These are phyloP conservation scores for Starmera caribaea DNA, from an alignment of 805 yeast species.

Conservation along the genomic window DNA sequence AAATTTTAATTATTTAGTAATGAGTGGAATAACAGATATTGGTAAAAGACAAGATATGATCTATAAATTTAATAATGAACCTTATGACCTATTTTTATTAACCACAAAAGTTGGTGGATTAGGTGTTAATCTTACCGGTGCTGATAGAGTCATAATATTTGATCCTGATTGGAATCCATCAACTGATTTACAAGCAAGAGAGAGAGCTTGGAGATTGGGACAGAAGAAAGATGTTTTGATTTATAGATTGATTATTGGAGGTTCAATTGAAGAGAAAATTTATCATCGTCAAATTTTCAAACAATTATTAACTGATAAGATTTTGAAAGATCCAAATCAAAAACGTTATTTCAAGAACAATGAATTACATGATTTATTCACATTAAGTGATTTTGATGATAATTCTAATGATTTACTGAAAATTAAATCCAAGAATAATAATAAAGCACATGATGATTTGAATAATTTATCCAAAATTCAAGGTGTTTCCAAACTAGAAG, in stretches of 20 bases:
- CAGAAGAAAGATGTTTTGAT: constrained; percentile 89
- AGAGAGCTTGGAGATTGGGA: constrained; percentile 95
- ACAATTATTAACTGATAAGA: constrained; percentile 87
- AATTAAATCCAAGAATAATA: constrained; percentile 33
- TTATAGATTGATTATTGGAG: constrained; percentile 86
- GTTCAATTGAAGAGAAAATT: constrained; percentile 93
- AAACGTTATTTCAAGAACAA: constrained; percentile 86
- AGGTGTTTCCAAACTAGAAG: constrained; percentile 69
- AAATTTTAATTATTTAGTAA: constrained; percentile 51
- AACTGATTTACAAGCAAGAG: constrained; percentile 94
- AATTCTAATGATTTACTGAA: constrained; percentile 52
- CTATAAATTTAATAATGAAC: constrained; percentile 64
- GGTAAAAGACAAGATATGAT: constrained; percentile 68
- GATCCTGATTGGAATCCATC: constrained; percentile 99
- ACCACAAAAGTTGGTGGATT: constrained; percentile 96
- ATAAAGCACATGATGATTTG: constrained; percentile 52
- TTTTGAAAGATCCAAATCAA: constrained; percentile 91
- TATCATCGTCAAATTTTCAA: constrained; percentile 96
- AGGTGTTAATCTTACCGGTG: constrained; percentile 91
- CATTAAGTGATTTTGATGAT: constrained; percentile 63
- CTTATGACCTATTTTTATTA: constrained; percentile 57
- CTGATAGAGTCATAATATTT: constrained; percentile 84
- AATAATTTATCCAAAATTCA: constrained; percentile 48
- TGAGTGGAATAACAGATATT: constrained; percentile 93
- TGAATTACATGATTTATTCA: constrained; percentile 83